Conservation (phyloP, 2,329 filamentous ascomycete genomes). For the Sarocladiaceae sp. region DNA sequence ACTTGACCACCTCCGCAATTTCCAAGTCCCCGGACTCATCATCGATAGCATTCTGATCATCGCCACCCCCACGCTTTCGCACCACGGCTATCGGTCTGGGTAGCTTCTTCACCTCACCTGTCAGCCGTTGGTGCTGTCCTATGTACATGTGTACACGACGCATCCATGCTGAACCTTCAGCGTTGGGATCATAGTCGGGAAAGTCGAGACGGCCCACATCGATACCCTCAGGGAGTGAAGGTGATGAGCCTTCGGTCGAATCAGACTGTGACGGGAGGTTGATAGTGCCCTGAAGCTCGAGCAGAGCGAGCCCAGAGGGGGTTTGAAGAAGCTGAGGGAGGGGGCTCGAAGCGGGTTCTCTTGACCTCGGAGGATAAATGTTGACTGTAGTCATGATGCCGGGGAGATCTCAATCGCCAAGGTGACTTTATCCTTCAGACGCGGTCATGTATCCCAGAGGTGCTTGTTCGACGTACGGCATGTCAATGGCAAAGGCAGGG, state of each 20-base stretch:
- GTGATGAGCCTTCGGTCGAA: constrained; percentile 8
- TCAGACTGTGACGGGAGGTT: constrained; percentile 54
- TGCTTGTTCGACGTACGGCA: too few species aligned
- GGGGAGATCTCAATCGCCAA: too few species aligned
- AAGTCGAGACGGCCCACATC: constrained; percentile 69
- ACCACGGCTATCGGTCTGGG: constrained; percentile 74
- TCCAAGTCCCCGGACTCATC: constrained; percentile 54
- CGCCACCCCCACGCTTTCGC: constrained; percentile 38
- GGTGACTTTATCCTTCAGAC: neutral
- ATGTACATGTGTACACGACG: constrained; percentile 84
- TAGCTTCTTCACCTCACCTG: constrained; percentile 85
- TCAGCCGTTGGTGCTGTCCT: constrained; percentile 80
- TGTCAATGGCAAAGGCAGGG: neutral
- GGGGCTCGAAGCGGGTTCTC: constrained; percentile 35
- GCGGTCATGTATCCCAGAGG: too few species aligned
- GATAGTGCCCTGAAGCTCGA: constrained; percentile 90
- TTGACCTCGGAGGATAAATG: constrained; percentile 33
- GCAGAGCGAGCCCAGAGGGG: constrained; percentile 77
- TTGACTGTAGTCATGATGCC: constrained; percentile 31
- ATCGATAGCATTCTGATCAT: constrained; percentile 21
- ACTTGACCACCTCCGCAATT: constrained; percentile 79
- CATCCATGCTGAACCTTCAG: constrained; percentile 67
- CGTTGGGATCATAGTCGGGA: constrained; percentile 56
- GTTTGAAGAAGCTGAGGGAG: constrained; percentile 82
- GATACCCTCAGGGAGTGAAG: constrained; percentile 17